phyloP scores from a whole-genome alignment of 2,329 filamentous ascomycete species.

The Akanthomyces dipterigenus region DNA sequence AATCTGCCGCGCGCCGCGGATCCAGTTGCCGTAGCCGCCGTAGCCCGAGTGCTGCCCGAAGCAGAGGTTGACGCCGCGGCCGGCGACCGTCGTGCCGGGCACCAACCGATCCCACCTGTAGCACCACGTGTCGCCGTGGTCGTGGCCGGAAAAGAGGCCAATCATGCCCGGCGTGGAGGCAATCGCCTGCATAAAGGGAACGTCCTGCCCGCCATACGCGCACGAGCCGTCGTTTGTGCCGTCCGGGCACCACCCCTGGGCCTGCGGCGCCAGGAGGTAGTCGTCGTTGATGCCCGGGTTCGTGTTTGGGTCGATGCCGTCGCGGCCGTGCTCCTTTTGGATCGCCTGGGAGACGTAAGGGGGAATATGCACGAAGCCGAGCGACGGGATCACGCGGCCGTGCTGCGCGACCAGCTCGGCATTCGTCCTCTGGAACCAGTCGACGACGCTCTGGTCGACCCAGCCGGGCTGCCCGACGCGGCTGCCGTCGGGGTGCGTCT shows the following conservation, averaged over 20 bases:
- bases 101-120: slow-evolving; percentile 38
- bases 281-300: slow-evolving; percentile 43
- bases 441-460: slow-evolving; percentile 38
- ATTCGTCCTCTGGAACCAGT: slow-evolving; percentile 36
- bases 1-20: slow-evolving; percentile 53
- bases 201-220: slow-evolving; percentile 44
- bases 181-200: slow-evolving; percentile 57
- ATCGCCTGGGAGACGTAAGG: slow-evolving; percentile 35
- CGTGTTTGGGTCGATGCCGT: slow-evolving; percentile 28
- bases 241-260: slow-evolving; percentile 36
- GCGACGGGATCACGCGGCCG: slow-evolving; percentile 33
- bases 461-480: slow-evolving; percentile 33
- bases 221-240: slow-evolving; percentile 31
- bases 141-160: slow-evolving; percentile 57
- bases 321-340: slow-evolving; percentile 23
- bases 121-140: slow-evolving; percentile 58
- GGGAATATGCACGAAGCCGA: slow-evolving; percentile 45
- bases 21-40: slow-evolving; percentile 61
- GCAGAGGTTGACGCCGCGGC: slow-evolving; percentile 41
- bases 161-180: slow-evolving; percentile 47
- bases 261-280: slow-evolving; percentile 34
- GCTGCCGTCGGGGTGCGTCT: slow-evolving; percentile 23
- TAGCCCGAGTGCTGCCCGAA: slow-evolving; percentile 65
- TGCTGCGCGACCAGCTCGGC: slow-evolving; percentile 23
- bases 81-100: slow-evolving; percentile 27